A percentile compares a stretch with the other conserved stretches of the same genome.
These are phyloP conservation scores for Dentipellis fragilis DNA, from an alignment of 768 basidiomycete species.

Conservation along the genomic window DNA sequence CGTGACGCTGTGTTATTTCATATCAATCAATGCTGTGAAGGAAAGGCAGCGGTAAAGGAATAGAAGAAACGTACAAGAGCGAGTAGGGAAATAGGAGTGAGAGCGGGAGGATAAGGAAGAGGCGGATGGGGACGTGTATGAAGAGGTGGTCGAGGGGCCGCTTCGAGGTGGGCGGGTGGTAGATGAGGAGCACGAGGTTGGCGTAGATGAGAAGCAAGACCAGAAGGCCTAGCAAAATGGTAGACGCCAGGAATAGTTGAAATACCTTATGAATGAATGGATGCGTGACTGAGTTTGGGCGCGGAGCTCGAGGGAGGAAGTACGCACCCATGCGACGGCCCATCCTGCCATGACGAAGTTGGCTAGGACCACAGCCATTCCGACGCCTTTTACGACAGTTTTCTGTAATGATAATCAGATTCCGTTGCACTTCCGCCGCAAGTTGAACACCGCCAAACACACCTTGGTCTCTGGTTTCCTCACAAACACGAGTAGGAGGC, in stretches of 20 bases:
- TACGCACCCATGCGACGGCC: slow-evolving; percentile 63
- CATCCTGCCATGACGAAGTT: slow-evolving; percentile 77
- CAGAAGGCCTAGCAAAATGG: slow-evolving; percentile 63
- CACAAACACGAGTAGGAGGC: slow-evolving; percentile 62
- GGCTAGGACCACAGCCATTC: slow-evolving; percentile 60
- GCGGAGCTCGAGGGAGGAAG: slow-evolving; percentile 5
- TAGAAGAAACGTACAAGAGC: slow-evolving; percentile 35
- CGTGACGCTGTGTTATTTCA: slow-evolving; percentile 40
- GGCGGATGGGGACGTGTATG: slow-evolving; percentile 80
- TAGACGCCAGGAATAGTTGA: slow-evolving; percentile 66
- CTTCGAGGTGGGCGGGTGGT: slow-evolving; percentile 48
- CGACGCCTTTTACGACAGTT: slow-evolving; percentile 72
- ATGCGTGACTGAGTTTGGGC: neutral
- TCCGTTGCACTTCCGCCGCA: neutral
- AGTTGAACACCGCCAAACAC: slow-evolving; percentile 6
- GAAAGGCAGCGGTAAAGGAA: neutral
- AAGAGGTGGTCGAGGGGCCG: slow-evolving; percentile 69
- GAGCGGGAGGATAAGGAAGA: slow-evolving; percentile 47
- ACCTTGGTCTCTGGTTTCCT: slow-evolving; percentile 77
- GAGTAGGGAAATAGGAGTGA: slow-evolving; percentile 51
- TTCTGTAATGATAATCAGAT: slow-evolving; percentile 27
- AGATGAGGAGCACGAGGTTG: slow-evolving; percentile 66
- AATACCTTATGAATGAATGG: slow-evolving; percentile 37
- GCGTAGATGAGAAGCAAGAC: slow-evolving; percentile 67
- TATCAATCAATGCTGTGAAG: neutral